Conservation (phyloP, 2,329 filamentous ascomycete species). For the Epichloe festucae region DNA sequence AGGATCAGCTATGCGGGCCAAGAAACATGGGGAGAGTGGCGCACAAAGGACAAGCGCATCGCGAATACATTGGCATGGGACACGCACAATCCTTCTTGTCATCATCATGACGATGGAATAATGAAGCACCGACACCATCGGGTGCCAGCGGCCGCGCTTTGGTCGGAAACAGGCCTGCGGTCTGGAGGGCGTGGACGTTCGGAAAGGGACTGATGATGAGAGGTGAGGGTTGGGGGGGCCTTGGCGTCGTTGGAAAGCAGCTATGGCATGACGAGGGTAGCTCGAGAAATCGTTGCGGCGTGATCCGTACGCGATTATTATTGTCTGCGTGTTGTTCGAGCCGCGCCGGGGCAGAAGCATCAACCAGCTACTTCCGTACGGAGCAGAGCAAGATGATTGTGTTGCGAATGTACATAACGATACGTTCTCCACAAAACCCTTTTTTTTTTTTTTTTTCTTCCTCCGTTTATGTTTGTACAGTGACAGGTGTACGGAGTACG, state of each 20-base stretch:
- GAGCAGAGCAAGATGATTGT: too few species aligned
- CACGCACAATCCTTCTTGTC: conserved; percentile 25
- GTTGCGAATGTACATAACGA: too few species aligned
- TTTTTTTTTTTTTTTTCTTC: too few species aligned
- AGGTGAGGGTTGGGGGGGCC: not conserved
- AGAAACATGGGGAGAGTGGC: not conserved
- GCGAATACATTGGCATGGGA: not conserved
- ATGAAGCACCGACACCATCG: not conserved
- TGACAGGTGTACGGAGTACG: too few species aligned
- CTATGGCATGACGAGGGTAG: conserved; percentile 1
- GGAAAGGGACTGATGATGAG: not conserved
- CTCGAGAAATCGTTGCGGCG: not conserved
- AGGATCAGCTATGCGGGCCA: not conserved
- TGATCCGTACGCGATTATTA: not conserved
- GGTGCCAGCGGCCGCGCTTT: not conserved
- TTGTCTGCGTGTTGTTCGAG: not conserved
- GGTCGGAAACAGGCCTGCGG: not conserved
- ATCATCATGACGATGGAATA: conserved; percentile 11
- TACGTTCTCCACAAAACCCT: too few species aligned
- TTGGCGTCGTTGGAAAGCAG: not conserved
- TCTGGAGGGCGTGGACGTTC: not conserved
- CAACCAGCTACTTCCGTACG: too few species aligned
- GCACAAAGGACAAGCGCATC: not conserved
- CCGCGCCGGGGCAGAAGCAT: not conserved
- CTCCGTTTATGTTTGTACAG: too few species aligned